phyloP scores from a whole-genome alignment of 352 stramenopile genomes.

The Globisporangium uncinulatum region DNA sequence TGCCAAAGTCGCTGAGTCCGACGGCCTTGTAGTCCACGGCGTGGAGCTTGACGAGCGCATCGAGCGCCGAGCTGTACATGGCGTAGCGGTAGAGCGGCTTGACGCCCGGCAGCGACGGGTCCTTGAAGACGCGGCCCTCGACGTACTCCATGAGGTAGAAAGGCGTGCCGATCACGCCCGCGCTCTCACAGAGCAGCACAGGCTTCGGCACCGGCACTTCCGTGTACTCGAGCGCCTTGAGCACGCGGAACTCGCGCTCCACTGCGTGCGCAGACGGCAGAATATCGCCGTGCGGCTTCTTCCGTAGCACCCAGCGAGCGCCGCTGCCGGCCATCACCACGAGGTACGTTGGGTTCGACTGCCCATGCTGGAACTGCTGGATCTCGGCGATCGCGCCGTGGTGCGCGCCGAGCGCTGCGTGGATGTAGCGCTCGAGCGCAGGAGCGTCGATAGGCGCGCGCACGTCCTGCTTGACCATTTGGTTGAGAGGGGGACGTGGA shows the following conservation, averaged over 20 bases:
- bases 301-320: slow-evolving; percentile 71
- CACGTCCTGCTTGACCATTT: slow-evolving; percentile 46
- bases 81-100: slow-evolving; percentile 70
- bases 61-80: slow-evolving; percentile 72
- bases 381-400: slow-evolving; percentile 56
- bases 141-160: slow-evolving; percentile 87
- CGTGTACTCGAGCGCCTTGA: slow-evolving; percentile 60
- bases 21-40: slow-evolving; percentile 52
- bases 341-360: slow-evolving; percentile 88
- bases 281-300: slow-evolving; percentile 79
- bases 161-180: slow-evolving; percentile 50
- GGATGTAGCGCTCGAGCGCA: slow-evolving; percentile 44
- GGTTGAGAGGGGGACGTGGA: background rate
- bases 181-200: slow-evolving; percentile 63
- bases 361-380: slow-evolving; percentile 78
- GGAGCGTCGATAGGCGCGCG: slow-evolving; percentile 48
- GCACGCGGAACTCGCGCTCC: slow-evolving; percentile 70
- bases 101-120: slow-evolving; percentile 54
- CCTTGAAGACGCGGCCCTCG: slow-evolving; percentile 66
- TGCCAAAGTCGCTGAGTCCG: slow-evolving; percentile 52
- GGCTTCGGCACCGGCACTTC: slow-evolving; percentile 60
- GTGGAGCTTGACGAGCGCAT: slow-evolving; percentile 65
- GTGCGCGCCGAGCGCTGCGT: slow-evolving; percentile 34
- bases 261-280: slow-evolving; percentile 76
- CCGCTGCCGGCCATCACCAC: slow-evolving; percentile 49